Evolutionary conservation across 148 eudicot genomes (phyloP), one percentile per base, ranked within the genome.

Genomic region (Nepenthes mirabilis): DNA sequence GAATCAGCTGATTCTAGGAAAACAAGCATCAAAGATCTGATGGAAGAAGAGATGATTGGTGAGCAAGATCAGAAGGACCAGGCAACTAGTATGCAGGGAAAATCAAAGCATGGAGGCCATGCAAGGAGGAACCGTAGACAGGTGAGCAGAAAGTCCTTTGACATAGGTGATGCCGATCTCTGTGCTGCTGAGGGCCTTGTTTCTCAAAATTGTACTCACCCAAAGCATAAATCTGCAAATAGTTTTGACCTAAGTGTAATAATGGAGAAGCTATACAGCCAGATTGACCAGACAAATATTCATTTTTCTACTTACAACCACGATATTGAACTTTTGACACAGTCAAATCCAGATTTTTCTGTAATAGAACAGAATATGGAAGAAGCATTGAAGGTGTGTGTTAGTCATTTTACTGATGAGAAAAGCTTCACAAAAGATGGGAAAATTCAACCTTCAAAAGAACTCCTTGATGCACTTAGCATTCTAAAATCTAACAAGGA

Each of bases 11-110:
- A 55, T 34, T 5, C 58, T 32, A 63, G 36, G 10, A 84, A 81
- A 70, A 65, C 79, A 65, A 89, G 97, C 69, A 90, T 94, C 55
- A 89, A 89, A 77, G 86, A 82, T 65, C 85, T 94, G 36, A 89
- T 94, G 95, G 90, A 79, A 65, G 97, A 84, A 76, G 99, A 89
- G 68, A 93, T 88, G 96, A 56, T 65, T 23, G 58, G 36, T 13
- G 96, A 80, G 65, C 59, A 77, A 47, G 78, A 60, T 68, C 58
- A 65, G 62, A 76, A 59, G 60, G 68, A 59, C 47, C 70, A 65
- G 3, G 49, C 23, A n/a, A 62, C 36, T 61, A 57, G 61, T 63
- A 59, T 56, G 33, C 66, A 62, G 57, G 77, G 59, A 36, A 71
- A 61, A 37, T 48, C 63, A 45, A 70, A 71, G 49, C 69, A 51